Base-by-base conservation (phyloP, 345 rosid species). In the Mercurialis annua region DNA sequence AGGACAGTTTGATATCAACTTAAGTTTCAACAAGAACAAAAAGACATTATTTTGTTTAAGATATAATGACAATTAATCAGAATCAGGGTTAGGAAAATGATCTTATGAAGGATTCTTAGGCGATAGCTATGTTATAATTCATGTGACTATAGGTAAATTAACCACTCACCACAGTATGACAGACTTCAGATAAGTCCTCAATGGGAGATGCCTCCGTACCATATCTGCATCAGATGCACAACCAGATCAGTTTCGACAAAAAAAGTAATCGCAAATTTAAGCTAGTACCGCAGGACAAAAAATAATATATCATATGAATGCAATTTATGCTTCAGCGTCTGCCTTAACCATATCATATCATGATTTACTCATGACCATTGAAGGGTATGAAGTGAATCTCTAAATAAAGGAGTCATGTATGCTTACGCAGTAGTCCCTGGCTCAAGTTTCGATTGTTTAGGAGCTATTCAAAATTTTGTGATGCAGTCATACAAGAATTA, bases 161-260 rank as follows among this genome's bases (percentile, higher is more conserved):
- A 68, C 53, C 47, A 80, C 89, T 81, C 71, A 86, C 98, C 83
- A 80, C 59, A 43, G 89, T 70, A 70, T 89, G 92, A 72, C 98
- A 92, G 69, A 92, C 85, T 66, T 87, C 96, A 31, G 96, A 85
- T 63, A 89, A 77, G 71, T 92, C 96, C 36, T 64, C 85, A 8
- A 92, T 65, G 0, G 96, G 96, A 38, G 89, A 85, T 43, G 83
- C 71, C 83, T 89, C 83, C 23, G 92, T 70, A 64, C 98, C 96
- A 75, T 92, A 92, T 65, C 98, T 92, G 84, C 80, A 84, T 68
- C 38, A 65, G 23, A 42, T 31, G 64, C 52, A 59, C 36, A 69
- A n/a, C 33, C 33, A 73, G 36, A 52, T 52, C 67, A 17, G 51
- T 38, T 64, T 65, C 11, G 23, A 53, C 4, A 26, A 8, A 51